phyloP scores from a whole-genome alignment of 768 basidiomycete species.

The Coprinopsis sp. region DNA sequence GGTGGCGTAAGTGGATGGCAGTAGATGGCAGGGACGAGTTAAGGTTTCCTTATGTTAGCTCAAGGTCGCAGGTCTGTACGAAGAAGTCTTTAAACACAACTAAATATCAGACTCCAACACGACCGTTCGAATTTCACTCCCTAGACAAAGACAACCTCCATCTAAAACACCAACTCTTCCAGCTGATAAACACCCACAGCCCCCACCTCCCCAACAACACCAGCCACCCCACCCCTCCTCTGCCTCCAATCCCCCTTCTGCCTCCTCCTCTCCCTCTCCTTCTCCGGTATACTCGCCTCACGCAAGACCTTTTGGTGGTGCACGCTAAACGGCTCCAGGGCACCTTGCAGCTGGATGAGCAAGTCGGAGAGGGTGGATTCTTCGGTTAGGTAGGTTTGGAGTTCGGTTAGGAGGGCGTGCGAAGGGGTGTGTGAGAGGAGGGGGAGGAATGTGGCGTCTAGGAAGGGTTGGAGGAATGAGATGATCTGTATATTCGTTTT shows the following conservation, averaged over 20 bases:
- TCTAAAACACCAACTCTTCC: conserved; percentile 61
- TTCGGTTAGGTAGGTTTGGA: conserved; percentile 49
- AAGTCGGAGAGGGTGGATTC: conserved; percentile 48
- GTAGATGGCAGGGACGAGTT: neutral
- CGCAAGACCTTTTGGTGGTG: conserved; percentile 46
- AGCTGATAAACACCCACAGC: conserved; percentile 65
- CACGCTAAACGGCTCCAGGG: conserved; percentile 57
- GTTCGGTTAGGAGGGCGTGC: conserved; percentile 44
- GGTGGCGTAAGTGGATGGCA: too few relatives aligned
- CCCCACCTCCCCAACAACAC: conserved; percentile 38
- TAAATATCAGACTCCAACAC: too few relatives aligned
- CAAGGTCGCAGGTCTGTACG: too few relatives aligned
- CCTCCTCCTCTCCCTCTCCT: conserved; percentile 28
- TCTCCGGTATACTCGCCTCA: conserved; percentile 33
- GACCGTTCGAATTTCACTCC: too few relatives aligned
- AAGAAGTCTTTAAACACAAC: too few relatives aligned
- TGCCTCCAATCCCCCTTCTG: conserved; percentile 46
- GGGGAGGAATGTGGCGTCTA: conserved; percentile 69
- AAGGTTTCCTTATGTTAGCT: too few relatives aligned
- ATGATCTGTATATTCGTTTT: conserved; percentile 40
- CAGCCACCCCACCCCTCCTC: conserved; percentile 48
- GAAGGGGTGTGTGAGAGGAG: conserved; percentile 62
- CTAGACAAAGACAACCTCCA: neutral
- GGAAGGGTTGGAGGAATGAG: conserved; percentile 55
- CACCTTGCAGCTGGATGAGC: conserved; percentile 53